Conservation (phyloP, 1,284 basidiomycete species). For the Cronartium quercuum region DNA sequence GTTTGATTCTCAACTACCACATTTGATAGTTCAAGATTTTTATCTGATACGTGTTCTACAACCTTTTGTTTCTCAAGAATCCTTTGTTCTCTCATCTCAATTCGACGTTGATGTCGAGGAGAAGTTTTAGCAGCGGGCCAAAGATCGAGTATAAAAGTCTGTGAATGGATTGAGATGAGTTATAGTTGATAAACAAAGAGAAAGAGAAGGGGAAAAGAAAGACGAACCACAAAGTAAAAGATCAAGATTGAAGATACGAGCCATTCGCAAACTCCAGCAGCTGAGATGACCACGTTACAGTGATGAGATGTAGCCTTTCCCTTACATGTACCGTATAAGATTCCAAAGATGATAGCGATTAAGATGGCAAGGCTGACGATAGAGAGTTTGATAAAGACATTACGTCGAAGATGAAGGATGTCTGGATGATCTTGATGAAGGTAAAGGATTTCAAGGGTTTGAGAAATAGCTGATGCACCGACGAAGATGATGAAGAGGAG, state of each 20-base stretch:
- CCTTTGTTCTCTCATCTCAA: too few species aligned
- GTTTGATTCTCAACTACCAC: too few species aligned
- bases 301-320: slow-evolving; percentile 7
- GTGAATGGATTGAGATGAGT: neutral
- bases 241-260: slow-evolving; percentile 4
- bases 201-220: neutral
- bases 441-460: slow-evolving; percentile 17
- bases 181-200: neutral
- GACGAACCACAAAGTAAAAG: slow-evolving; percentile 24
- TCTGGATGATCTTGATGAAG: slow-evolving; percentile 26
- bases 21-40: too few species aligned
- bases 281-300: slow-evolving; percentile 10
- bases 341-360: slow-evolving; percentile 22
- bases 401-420: slow-evolving; percentile 15
- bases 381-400: slow-evolving; percentile 11
- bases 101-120: slow-evolving; percentile 1
- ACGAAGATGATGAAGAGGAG: slow-evolving; percentile 20
- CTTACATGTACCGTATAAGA: slow-evolving; percentile 19
- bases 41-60: too few species aligned
- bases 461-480: slow-evolving; percentile 11
- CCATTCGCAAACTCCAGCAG: slow-evolving; percentile 26
- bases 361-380: neutral
- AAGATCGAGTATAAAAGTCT: slow-evolving; percentile 32
- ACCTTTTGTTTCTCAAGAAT: too few species aligned
- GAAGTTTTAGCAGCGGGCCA: slow-evolving; percentile 29